Conservation (phyloP, 2,329 filamentous ascomycete species). For the Colletotrichum sp. region DNA sequence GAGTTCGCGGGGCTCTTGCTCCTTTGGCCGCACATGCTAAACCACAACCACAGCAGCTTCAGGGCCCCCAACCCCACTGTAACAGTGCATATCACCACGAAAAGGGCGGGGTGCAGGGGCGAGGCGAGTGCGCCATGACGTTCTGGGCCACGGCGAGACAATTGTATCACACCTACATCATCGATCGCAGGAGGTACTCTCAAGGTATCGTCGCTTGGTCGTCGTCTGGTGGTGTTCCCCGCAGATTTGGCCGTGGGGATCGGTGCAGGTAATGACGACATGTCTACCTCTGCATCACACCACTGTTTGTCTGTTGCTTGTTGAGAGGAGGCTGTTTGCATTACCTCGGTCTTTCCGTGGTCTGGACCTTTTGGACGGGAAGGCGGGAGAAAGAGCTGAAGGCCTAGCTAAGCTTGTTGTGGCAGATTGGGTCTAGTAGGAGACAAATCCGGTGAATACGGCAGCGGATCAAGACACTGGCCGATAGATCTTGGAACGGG, state of each 20-base stretch:
- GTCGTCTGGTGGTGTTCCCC: background rate
- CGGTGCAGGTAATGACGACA: slow-evolving; percentile 1
- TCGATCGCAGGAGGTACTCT: slow-evolving; percentile 3
- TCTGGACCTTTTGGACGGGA: background rate
- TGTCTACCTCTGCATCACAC: background rate
- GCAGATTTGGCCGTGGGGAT: background rate
- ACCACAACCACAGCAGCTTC: background rate
- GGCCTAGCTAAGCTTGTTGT: background rate
- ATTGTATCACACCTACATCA: slow-evolving; percentile 22
- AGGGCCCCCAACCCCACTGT: background rate
- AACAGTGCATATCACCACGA: background rate
- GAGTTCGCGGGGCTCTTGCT: background rate
- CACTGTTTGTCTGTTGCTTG: background rate
- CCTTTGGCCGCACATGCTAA: background rate
- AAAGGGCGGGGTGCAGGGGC: background rate
- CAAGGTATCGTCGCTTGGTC: background rate
- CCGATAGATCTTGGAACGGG: background rate
- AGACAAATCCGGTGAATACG: fast-evolving
- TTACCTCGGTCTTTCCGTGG: background rate
- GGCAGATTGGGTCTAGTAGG: background rate
- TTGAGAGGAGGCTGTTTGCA: background rate
- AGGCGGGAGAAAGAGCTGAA: background rate
- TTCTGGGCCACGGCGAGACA: slow-evolving; percentile 11
- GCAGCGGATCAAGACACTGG: background rate
- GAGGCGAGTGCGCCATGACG: background rate